phyloP scores from a whole-genome alignment of 2,329 filamentous ascomycete species.

The Fusarium graminum region DNA sequence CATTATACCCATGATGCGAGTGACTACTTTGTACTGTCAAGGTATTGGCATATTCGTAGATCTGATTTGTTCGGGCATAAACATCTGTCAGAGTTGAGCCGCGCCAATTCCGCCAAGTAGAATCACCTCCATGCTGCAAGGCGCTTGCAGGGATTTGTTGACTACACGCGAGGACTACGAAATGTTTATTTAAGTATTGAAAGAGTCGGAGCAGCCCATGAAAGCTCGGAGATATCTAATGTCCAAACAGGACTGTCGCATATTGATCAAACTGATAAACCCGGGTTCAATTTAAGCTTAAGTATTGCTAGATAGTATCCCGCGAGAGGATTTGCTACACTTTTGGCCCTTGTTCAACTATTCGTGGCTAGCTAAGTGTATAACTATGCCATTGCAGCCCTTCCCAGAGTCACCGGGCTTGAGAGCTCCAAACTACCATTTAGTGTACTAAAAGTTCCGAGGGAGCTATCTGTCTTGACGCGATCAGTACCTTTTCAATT shows the following conservation, averaged over 20 bases:
- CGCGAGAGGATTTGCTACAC: background rate
- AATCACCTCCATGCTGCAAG: background rate
- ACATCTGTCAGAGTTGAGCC: background rate
- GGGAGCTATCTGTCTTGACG: no score
- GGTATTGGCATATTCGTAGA: background rate
- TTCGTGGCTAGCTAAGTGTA: background rate
- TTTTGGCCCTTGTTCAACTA: background rate
- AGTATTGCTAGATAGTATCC: no score
- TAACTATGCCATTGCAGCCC: background rate
- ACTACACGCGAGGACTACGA: conserved; percentile 12
- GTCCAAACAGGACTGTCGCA: background rate
- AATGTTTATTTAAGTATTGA: background rate
- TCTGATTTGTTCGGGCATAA: conserved; percentile 11
- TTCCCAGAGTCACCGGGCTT: no score
- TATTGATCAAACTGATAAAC: background rate
- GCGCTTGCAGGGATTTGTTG: conserved; percentile 11
- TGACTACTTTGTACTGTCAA: conserved; percentile 18
- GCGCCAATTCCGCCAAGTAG: conserved; percentile 6
- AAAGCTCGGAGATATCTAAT: no score
- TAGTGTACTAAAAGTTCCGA: background rate
- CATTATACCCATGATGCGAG: background rate
- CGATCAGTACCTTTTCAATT: background rate
- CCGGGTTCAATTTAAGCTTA: background rate
- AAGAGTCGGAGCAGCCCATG: background rate
- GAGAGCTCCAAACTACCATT: background rate